These are phyloP conservation scores for Teratosphaeria zuluensis DNA, from an alignment of 2,329 filamentous ascomycete species.

Conservation along the genomic window DNA sequence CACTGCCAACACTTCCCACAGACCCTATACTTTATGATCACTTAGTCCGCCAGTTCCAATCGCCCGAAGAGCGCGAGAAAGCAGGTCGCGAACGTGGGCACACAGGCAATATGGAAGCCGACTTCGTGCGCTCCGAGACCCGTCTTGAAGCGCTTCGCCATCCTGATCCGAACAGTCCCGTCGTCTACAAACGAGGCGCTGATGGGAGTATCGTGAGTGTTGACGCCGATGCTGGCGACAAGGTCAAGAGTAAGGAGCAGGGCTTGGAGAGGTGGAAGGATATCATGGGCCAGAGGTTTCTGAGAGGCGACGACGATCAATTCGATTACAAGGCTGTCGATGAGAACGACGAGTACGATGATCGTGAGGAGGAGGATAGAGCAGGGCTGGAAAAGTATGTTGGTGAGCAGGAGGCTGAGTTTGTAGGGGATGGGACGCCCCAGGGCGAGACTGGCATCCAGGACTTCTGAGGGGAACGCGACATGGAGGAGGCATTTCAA, in stretches of 20 bases:
- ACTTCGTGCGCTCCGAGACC: conserved; percentile 65
- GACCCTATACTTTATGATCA: conserved; percentile 77
- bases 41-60: conserved; percentile 68
- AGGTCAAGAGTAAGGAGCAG: conserved; percentile 52
- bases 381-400: conserved; percentile 68
- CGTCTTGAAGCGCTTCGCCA: conserved; percentile 56
- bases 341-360: conserved; percentile 61
- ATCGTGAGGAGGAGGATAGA: conserved; percentile 48
- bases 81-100: conserved; percentile 69
- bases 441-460: conserved; percentile 40
- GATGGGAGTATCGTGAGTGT: conserved; percentile 49
- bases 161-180: conserved; percentile 41
- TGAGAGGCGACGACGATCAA: conserved; percentile 64
- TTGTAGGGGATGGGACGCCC: conserved; percentile 24
- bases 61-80: conserved; percentile 59
- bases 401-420: conserved; percentile 55
- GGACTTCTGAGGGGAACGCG: conserved; percentile 30
- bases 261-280: conserved; percentile 60
- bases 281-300: conserved; percentile 64
- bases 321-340: conserved; percentile 70
- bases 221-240: conserved; percentile 44
- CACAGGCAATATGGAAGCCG: conserved; percentile 67
- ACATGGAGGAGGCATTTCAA: no score
- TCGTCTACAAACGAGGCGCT: conserved; percentile 41
- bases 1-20: conserved; percentile 16